Percentiles rank a stretch among this genome's conserved stretches.
These are phyloP conservation scores for Colletotrichum lupini DNA, from an alignment of 2,329 filamentous ascomycete genomes.

Conservation along the genomic window DNA sequence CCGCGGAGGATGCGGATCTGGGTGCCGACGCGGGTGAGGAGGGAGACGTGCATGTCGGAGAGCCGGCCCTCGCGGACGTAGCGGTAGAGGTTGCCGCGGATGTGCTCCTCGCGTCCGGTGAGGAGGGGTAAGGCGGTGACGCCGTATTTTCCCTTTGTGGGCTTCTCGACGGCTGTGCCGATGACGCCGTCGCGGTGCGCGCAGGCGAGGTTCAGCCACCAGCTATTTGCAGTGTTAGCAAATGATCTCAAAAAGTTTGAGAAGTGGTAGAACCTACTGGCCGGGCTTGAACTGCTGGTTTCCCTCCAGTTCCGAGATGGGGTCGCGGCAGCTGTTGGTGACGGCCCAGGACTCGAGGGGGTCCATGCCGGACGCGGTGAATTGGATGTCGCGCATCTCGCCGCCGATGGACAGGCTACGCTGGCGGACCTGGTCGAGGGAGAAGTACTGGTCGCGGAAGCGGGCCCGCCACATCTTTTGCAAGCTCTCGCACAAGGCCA, in stretches of 20 bases:
- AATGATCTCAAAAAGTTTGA: neutral
- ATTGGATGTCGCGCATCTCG: constrained; percentile 53
- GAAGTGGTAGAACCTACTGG: constrained; percentile 51
- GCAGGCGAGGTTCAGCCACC: constrained; percentile 68
- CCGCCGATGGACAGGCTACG: constrained; percentile 48
- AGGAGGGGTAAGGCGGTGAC: constrained; percentile 61
- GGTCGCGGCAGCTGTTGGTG: constrained; percentile 39
- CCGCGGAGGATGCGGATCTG: constrained; percentile 65
- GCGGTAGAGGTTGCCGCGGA: constrained; percentile 44
- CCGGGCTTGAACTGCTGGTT: constrained; percentile 58
- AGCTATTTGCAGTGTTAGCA: constrained; percentile 51
- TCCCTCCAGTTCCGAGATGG: constrained; percentile 52
- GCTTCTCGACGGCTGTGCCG: constrained; percentile 53
- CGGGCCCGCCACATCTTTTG: constrained; percentile 56
- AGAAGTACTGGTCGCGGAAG: constrained; percentile 57
- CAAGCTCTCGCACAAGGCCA: constrained; percentile 50
- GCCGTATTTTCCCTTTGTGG: constrained; percentile 59
- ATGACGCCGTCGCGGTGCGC: constrained; percentile 67
- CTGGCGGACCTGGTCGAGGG: constrained; percentile 57
- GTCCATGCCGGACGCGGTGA: constrained; percentile 46
- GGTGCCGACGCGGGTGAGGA: constrained; percentile 61
- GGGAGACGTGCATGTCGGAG: constrained; percentile 58
- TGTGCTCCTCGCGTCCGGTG: constrained; percentile 61
- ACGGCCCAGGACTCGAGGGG: constrained; percentile 51
- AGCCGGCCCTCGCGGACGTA: constrained; percentile 58